Percentiles rank a stretch among this genome's conserved stretches.
phyloP scores from a whole-genome alignment of 108 stramenopile species.

The Cyclostephanos tholiformis region DNA sequence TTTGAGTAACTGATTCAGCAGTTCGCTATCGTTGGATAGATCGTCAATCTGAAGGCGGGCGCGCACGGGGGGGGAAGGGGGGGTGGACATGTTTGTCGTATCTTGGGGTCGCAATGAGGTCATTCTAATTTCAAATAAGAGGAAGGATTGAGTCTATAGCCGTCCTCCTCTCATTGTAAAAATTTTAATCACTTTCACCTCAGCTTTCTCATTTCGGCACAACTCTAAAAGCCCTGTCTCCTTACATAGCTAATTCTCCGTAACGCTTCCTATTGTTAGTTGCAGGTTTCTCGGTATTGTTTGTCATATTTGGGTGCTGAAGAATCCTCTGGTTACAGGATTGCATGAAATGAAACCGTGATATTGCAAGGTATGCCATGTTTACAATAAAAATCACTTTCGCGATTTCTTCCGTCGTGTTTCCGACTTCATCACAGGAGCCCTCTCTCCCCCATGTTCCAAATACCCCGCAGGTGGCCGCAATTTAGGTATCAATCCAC shows the following conservation, averaged over 20 bases:
- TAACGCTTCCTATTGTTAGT: neutral
- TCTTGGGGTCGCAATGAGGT: neutral
- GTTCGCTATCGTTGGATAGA: neutral
- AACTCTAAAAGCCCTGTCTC: neutral
- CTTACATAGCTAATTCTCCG: neutral
- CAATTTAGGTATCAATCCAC: slow-evolving; percentile 72
- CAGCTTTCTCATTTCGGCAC: neutral
- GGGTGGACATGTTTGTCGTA: neutral
- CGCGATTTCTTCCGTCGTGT: slow-evolving; percentile 26
- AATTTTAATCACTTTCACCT: too few relatives aligned
- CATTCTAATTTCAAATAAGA: neutral
- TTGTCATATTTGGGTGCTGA: neutral
- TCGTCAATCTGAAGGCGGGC: neutral
- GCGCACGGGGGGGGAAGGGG: neutral
- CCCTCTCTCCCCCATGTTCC: slow-evolving; percentile 15
- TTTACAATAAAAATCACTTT: neutral
- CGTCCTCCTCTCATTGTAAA: neutral
- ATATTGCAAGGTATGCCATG: neutral
- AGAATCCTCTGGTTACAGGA: neutral
- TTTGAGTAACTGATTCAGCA: neutral
- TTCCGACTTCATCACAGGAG: slow-evolving; percentile 25
- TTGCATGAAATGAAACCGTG: neutral
- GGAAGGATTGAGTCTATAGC: neutral
- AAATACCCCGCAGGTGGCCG: slow-evolving; percentile 39
- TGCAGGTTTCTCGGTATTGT: neutral